Conservation (phyloP, 345 rosid species). For the Mercurialis annua region DNA sequence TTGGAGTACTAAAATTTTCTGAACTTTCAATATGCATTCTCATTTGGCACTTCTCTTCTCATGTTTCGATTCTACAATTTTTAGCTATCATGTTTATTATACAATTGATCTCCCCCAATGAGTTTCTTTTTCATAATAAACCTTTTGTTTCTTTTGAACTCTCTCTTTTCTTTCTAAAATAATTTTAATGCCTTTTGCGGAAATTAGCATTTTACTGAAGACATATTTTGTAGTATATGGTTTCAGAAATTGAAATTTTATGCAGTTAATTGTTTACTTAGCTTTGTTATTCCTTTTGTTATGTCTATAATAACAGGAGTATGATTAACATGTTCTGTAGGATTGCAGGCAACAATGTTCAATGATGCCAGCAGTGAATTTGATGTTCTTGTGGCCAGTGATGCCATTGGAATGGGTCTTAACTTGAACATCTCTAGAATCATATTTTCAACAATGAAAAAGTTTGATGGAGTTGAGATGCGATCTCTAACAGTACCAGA, state of each 20-base stretch:
- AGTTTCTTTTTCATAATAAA: background rate
- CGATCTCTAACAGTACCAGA: slow-evolving; percentile 74
- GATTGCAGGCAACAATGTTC: slow-evolving; percentile 81
- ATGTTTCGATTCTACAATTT: background rate
- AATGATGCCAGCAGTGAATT: slow-evolving; percentile 76
- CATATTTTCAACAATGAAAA: slow-evolving; percentile 71
- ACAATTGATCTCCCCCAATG: background rate
- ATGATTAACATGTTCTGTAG: slow-evolving; percentile 30
- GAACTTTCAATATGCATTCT: background rate
- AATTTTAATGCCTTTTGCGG: background rate
- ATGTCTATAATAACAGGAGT: slow-evolving; percentile 10
- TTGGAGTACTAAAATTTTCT: background rate
- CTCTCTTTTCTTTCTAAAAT: background rate
- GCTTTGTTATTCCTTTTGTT: background rate
- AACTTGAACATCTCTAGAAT: slow-evolving; percentile 88
- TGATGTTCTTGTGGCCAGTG: slow-evolving; percentile 98
- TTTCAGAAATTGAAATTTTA: background rate
- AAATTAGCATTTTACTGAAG: slow-evolving; percentile 2
- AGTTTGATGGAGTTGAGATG: slow-evolving; percentile 67
- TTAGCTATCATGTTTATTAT: background rate
- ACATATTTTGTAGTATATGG: background rate
- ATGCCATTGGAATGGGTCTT: slow-evolving; percentile 98
- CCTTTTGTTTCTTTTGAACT: background rate
- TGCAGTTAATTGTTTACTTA: background rate
- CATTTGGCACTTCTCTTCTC: background rate